Evolutionary conservation across 2,329 filamentous ascomycete species (phyloP), one percentile per base, ranked within the genome.

Genomic region (Aspergillus alliaceus): DNA sequence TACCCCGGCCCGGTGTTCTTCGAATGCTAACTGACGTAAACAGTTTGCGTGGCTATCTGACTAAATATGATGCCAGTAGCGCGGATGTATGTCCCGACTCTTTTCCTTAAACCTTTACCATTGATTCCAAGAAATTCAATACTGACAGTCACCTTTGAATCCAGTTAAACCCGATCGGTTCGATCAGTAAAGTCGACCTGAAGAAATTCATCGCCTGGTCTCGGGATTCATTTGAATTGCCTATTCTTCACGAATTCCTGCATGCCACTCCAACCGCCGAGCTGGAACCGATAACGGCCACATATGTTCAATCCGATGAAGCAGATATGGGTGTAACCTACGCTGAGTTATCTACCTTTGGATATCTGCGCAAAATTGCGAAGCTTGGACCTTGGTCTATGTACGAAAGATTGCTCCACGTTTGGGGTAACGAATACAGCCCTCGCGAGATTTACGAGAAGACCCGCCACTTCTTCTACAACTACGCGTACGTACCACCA

Each of bases 181-280:
- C 73, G 11, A 84, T 86, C 56, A 81, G 78, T 56, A 91, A 91
- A 71, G 84, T 80, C 2, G 89, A 92, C 64, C 76, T 91, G 1
- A 90, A 89, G 70, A 75, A 81, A 9, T 91, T 93, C 74, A 89
- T 91, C 58, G 76, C 75, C n/a, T 91, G 84, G 80, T 83, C 86
- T 2, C 72, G 78, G 52, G 75, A 70, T 18, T 75, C 80, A 34
- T 91, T 89, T 66, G 71, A 82, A 5, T 73, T 93, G 1, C 86
- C 87, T 0, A 84, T 89, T 53, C 80, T 91, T 1, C 72, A 84
- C 9, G 80, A 84, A 9, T 93, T 92, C 75, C 72, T 92, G 37
- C 77, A 79, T 12, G 88, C 86, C 0, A 76, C 79, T 0, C 86
- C 86, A 3, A 87, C 85, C 0, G 85, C 86, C 4, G 86, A 88